These are phyloP conservation scores for Psilocybe subaeruginosa DNA, from an alignment of 768 basidiomycete species.

Conservation along the genomic window DNA sequence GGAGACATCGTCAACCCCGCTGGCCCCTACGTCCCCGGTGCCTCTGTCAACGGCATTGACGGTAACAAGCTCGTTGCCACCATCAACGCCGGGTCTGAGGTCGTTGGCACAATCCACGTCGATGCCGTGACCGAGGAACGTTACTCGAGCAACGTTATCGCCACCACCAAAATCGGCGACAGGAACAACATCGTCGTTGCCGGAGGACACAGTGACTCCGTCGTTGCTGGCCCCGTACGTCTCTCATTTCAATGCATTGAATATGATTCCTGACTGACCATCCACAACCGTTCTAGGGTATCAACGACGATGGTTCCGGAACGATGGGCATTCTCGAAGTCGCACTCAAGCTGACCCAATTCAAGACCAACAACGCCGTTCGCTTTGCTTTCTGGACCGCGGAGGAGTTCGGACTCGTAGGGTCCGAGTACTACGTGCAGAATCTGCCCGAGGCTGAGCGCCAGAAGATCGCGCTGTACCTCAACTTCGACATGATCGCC, in stretches of 20 bases:
- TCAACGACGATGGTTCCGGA: conserved; percentile 34
- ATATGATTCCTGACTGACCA: neutral
- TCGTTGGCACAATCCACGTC: conserved; percentile 28
- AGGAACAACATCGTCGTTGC: conserved; percentile 30
- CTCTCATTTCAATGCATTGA: neutral
- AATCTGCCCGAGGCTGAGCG: conserved; percentile 26
- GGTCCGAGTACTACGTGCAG: conserved; percentile 32
- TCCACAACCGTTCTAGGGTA: conserved; percentile 23
- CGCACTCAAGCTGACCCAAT: conserved; percentile 29
- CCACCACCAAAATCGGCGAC: conserved; percentile 30
- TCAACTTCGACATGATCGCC: conserved; percentile 40
- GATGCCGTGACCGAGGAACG: conserved; percentile 27
- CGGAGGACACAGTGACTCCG: conserved; percentile 34
- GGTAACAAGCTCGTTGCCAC: conserved; percentile 26
- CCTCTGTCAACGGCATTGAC: conserved; percentile 25
- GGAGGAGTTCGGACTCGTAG: conserved; percentile 34
- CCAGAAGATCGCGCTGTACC: conserved; percentile 33
- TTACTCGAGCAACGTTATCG: conserved; percentile 31
- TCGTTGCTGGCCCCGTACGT: conserved; percentile 32
- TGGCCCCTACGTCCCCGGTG: conserved; percentile 29
- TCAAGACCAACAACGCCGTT: conserved; percentile 31
- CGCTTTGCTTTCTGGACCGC: conserved; percentile 37
- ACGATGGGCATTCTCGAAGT: conserved; percentile 31
- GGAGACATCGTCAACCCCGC: conserved; percentile 22
- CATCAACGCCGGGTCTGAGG: conserved; percentile 22